Evolutionary conservation across 805 yeast genomes (phyloP), one percentile per base, ranked within the genome.

Genomic region (Metschnikowia koreensis): DNA sequence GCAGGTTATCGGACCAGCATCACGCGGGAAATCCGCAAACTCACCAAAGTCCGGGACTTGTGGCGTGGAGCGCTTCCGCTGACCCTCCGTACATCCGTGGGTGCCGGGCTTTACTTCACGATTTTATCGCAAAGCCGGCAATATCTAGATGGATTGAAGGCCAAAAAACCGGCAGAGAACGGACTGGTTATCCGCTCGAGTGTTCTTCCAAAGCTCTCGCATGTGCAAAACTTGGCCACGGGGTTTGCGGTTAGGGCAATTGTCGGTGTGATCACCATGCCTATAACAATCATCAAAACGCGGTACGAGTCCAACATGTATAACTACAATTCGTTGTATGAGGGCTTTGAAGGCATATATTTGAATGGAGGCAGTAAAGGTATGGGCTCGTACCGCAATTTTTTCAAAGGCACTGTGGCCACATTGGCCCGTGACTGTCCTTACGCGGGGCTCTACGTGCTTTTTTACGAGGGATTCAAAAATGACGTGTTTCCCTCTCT

Each of bases 61-160:
- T 94, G 99, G 99, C 78, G 97, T 50, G 99, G 99, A 0, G 93
- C 97, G 0, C 61, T 91, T 38, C 97, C 99, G 0, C 89, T 97
- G 17, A 91, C 96, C 0, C 61, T 93, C 27, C 76, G 99, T 53
- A 93, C 97, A 0, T 89, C 97, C 0, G 74, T 89, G 11, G 99
- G 99, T 0, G 87, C 96, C 41, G 97, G 94, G 0, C 69, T 94
- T 34, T 94, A 94, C 62, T 76, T 94, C 48, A 80, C 97, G 0
- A 76, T 86, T 13, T 70, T 94, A 49, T 87, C 90, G 53, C 59
- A 77, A 6, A 71, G 84, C 50, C 74, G 98, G 52, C 73, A 77
- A 1, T 66, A 75, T 42, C 58, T 84, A 42, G 79, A 86, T 11
- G 48, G 50, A 11, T 46, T 55, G 46, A 63, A 65, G 47, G 53